Evolutionary conservation across 176 grass and related monocot species (phyloP).

Genomic region (Paspalum vaginatum): DNA sequence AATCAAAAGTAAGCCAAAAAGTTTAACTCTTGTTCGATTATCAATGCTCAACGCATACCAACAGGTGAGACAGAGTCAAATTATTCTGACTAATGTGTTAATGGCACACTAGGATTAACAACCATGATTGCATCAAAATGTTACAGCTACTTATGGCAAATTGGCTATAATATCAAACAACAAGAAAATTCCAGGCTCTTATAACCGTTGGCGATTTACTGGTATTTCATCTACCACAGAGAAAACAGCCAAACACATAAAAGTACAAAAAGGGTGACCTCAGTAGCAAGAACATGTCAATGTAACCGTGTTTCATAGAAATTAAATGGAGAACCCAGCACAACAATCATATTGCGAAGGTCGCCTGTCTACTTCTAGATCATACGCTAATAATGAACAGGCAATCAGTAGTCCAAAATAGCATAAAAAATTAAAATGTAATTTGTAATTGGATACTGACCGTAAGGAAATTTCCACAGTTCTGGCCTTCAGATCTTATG

Average conservation of each 20-base stretch:
- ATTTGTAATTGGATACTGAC: slow-evolving; percentile 33
- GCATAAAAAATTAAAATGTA: neutral
- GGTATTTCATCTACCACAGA: neutral
- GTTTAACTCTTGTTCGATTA: neutral
- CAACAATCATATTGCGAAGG: neutral
- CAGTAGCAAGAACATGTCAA: neutral
- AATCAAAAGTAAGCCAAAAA: neutral
- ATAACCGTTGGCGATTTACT: neutral
- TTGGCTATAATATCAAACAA: neutral
- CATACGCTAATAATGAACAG: neutral
- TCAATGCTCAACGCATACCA: neutral
- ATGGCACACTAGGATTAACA: neutral
- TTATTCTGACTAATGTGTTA: neutral
- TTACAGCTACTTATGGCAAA: neutral
- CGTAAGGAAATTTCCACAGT: slow-evolving; percentile 66
- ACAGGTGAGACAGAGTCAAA: neutral
- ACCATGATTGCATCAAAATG: neutral
- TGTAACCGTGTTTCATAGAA: neutral
- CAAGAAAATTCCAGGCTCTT: neutral
- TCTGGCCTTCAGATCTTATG: slow-evolving; percentile 55
- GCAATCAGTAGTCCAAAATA: neutral
- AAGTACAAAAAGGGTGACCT: slow-evolving; percentile 3
- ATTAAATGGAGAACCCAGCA: slow-evolving; percentile 18
- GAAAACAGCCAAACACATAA: slow-evolving; percentile 1
- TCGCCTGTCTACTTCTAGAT: neutral